These are phyloP conservation scores for Penicillium steckii DNA, from an alignment of 495 filamentous ascomycete genomes.

Conservation along the genomic window DNA sequence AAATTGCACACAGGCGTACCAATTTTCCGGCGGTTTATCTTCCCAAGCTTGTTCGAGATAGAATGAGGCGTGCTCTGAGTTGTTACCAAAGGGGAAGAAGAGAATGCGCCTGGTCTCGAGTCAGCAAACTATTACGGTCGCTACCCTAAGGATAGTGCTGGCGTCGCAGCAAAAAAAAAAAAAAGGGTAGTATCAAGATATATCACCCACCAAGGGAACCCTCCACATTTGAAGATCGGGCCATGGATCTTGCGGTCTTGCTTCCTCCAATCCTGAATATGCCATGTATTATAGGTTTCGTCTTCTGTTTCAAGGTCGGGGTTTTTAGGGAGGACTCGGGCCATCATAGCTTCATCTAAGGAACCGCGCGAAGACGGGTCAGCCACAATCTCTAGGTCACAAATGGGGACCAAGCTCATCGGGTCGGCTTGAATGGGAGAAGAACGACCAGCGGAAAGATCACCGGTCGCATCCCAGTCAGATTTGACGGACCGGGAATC, in stretches of 20 bases:
- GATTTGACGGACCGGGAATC: background rate
- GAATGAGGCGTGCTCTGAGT: constrained; percentile 86
- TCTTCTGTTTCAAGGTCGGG: constrained; percentile 69
- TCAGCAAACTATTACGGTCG: constrained; percentile 8
- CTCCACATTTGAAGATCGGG: constrained; percentile 82
- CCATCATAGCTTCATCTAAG: constrained; percentile 81
- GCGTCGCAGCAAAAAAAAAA: background rate
- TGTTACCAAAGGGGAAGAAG: constrained; percentile 93
- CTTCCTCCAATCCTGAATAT: constrained; percentile 75
- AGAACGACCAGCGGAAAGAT: background rate
- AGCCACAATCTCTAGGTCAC: constrained; percentile 9
- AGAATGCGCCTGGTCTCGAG: constrained; percentile 70
- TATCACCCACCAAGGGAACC: constrained; percentile 74
- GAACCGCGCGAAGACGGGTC: constrained; percentile 5
- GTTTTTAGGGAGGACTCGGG: constrained; percentile 67
- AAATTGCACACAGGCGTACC: constrained; percentile 97
- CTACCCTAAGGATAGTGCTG: too few relatives aligned
- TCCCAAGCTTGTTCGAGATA: constrained; percentile 94
- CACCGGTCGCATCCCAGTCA: background rate
- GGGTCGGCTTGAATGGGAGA: background rate
- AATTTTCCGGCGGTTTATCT: constrained; percentile 73
- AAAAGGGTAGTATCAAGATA: background rate
- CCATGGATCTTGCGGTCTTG: constrained; percentile 78
- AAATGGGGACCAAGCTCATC: background rate
- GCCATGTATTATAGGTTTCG: constrained; percentile 78